Conservation (phyloP, 768 basidiomycete genomes). For the Cantharellus anzutake region DNA sequence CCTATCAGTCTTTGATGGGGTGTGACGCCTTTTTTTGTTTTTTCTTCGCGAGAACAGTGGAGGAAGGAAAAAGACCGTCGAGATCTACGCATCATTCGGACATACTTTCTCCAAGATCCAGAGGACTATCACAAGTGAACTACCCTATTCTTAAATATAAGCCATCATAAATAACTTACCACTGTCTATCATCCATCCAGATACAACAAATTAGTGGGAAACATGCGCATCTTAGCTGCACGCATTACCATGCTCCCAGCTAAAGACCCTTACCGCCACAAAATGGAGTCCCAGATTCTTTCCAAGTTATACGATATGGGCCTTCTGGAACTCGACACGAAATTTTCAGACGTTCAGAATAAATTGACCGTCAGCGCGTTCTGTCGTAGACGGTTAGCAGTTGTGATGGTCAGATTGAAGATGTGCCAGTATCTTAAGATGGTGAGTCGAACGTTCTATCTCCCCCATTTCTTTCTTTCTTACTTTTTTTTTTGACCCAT, state of each 20-base stretch:
- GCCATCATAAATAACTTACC: background rate
- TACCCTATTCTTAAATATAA: background rate
- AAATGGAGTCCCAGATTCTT: constrained; percentile 73
- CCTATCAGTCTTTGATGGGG: background rate
- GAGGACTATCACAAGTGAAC: constrained; percentile 81
- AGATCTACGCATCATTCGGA: constrained; percentile 84
- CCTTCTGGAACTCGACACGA: constrained; percentile 66
- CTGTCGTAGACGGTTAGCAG: constrained; percentile 78
- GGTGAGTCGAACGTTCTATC: constrained; percentile 28
- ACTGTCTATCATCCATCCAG: constrained; percentile 16
- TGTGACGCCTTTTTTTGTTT: background rate
- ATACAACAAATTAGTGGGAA: constrained; percentile 91
- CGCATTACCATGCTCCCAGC: constrained; percentile 71
- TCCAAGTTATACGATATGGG: constrained; percentile 97
- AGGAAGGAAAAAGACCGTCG: constrained; percentile 83
- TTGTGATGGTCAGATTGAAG: constrained; percentile 78
- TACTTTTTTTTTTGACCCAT: constrained; percentile 1
- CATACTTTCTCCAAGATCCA: constrained; percentile 88
- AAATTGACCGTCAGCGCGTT: constrained; percentile 92
- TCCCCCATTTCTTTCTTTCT: background rate
- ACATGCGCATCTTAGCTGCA: constrained; percentile 69
- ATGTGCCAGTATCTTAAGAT: constrained; percentile 94
- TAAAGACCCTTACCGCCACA: constrained; percentile 69
- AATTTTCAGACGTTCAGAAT: constrained; percentile 83
- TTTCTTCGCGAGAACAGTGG: constrained; percentile 38